These are phyloP conservation scores for Fusarium verrucosum DNA, from an alignment of 2,329 filamentous ascomycete genomes.

Conservation along the genomic window DNA sequence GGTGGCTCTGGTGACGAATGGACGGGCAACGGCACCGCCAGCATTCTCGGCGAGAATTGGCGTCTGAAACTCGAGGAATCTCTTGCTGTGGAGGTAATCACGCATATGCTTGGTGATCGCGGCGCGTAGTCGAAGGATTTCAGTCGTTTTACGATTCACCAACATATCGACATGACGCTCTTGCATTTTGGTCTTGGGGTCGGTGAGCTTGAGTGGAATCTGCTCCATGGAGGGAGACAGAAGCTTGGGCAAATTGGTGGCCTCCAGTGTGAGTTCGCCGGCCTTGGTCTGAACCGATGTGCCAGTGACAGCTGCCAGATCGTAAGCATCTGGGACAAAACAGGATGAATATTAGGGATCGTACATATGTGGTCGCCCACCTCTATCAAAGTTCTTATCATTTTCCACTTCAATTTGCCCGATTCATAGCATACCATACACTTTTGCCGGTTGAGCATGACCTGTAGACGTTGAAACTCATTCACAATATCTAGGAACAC, in stretches of 20 bases:
- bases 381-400: constrained; percentile 72
- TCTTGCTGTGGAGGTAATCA: constrained; percentile 73
- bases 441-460: constrained; percentile 74
- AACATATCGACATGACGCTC: constrained; percentile 89
- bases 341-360: constrained; percentile 50
- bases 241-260: constrained; percentile 72
- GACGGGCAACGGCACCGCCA: constrained; percentile 86
- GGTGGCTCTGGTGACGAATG: constrained; percentile 82
- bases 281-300: constrained; percentile 72
- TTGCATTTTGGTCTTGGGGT: constrained; percentile 76
- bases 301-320: constrained; percentile 71
- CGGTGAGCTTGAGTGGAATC: constrained; percentile 74
- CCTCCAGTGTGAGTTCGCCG: constrained; percentile 81
- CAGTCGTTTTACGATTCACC: constrained; percentile 72
- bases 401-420: constrained; percentile 60
- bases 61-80: constrained; percentile 89
- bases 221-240: constrained; percentile 82
- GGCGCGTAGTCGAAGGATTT: constrained; percentile 78
- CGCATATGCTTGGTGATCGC: constrained; percentile 78
- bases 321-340: constrained; percentile 37
- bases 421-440: constrained; percentile 49
- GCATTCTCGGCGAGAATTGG: constrained; percentile 85
- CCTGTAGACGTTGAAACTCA: constrained; percentile 77
- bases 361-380: constrained; percentile 86
- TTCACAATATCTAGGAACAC: constrained; percentile 84